Evolutionary conservation across 2,329 filamentous ascomycete genomes (phyloP), one percentile per base, ranked within the genome.

Genomic region (Chrysoporthe austroafricana): DNA sequence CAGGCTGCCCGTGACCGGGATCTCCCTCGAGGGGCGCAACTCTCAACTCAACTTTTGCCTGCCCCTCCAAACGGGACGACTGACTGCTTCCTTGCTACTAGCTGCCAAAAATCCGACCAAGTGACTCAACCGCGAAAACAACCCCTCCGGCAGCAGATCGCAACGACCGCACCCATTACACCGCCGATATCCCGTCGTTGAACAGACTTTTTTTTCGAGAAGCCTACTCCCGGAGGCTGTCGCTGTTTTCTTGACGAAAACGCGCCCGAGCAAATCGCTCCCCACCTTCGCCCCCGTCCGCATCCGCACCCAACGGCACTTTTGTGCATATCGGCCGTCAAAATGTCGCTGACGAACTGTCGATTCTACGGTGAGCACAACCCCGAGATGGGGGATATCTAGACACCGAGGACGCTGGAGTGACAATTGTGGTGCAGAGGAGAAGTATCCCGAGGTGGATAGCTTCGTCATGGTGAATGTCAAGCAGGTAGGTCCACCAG

Each of bases 401-500:
- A 3, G 18, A n/a, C 43, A 18, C 21, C 8, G 11, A 3, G 50
- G 70, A 82, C 80, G 13, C 83, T 86, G 70, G 86, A 52, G 44
- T 62, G 56, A 61, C 21, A 18, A 6, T 57, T 11, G 42, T 7
- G 52, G 32, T n/a, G 4, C 48, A 70, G 68, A 87, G 73, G 83
- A 89, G 72, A 89, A 89, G 78, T 96, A 91, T 78, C 94, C 94
- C 69, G 96, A 98, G 87, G 95, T 99, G 79, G 96, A 99, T 84
- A 97, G 93, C 86, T 98, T 97, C 83, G 96, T 99, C 79, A 99
- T 99, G 96, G 96, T 99, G 80, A 99, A 98, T 82, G 96, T 98
- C 76, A 97, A 97, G 88, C 94, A 97, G 90, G 92, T 94, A 79
- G 71, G 86, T 77, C 67, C 66, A 18, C 16, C 3, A 9, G 16